Evolutionary conservation across 1,284 basidiomycete species (phyloP).

Genomic region (Sparassis latifolia): DNA sequence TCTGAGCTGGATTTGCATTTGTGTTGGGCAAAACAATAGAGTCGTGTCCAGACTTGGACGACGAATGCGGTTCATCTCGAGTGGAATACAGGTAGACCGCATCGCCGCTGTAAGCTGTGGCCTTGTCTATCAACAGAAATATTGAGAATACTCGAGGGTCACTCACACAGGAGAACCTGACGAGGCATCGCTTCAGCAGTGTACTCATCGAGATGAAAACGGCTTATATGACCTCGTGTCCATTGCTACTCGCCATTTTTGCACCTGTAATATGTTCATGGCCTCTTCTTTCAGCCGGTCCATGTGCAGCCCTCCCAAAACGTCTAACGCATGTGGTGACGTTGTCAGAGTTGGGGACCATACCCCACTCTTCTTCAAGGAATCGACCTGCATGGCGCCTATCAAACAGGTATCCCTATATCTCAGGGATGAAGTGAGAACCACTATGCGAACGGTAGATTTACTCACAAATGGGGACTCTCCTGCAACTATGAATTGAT

Average conservation of each 20-base stretch:
- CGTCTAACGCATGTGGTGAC: constrained; percentile 79
- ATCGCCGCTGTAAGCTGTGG: constrained; percentile 70
- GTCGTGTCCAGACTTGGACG: constrained; percentile 3
- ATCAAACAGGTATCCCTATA: constrained; percentile 84
- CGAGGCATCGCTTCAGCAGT: no score
- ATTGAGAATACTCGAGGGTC: no score
- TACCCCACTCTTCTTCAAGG: constrained; percentile 70
- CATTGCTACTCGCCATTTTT: constrained; percentile 68
- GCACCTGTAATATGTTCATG: constrained; percentile 74
- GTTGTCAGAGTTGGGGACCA: constrained; percentile 39
- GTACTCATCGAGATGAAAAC: not conserved
- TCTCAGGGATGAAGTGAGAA: not conserved
- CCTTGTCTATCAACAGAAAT: not conserved
- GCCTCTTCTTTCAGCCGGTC: constrained; percentile 28
- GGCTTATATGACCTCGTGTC: constrained; percentile 59
- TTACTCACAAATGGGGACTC: constrained; percentile 57
- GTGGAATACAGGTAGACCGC: constrained; percentile 80
- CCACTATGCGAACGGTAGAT: not conserved
- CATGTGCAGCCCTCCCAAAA: constrained; percentile 56
- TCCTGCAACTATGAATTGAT: constrained; percentile 72
- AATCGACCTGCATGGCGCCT: constrained; percentile 69
- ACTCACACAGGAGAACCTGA: constrained; percentile 44
- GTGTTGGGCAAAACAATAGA: constrained; percentile 10
- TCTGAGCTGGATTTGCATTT: not conserved
- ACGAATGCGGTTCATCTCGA: constrained; percentile 47